A percentile compares a stretch with the other conserved stretches of the same genome.
Conservation (phyloP, 2,329 filamentous ascomycete species). For the Fusarium clavum region DNA sequence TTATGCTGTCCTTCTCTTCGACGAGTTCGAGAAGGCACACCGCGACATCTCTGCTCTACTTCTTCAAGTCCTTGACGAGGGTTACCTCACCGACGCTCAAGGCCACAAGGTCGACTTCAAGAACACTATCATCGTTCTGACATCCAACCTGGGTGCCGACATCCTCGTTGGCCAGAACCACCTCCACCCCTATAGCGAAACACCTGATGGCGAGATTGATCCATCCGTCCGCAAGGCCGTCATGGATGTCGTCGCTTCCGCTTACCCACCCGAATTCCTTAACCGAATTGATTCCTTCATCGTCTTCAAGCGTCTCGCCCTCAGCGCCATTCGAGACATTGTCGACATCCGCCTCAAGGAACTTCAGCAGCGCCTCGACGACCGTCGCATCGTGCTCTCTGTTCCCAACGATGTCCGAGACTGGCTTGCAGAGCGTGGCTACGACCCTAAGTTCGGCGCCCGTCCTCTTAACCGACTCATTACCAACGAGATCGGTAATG, state of each 20-base stretch:
- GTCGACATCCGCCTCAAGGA: slow-evolving; percentile 92
- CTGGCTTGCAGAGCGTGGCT: slow-evolving; percentile 90
- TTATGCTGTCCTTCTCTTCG: slow-evolving; percentile 93
- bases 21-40: slow-evolving; percentile 98
- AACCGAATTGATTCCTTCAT: slow-evolving; percentile 98
- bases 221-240: slow-evolving; percentile 80
- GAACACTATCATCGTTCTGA: slow-evolving; percentile 96
- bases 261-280: slow-evolving; percentile 91
- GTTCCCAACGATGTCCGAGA: slow-evolving; percentile 79
- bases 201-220: slow-evolving; percentile 75
- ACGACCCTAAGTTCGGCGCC: slow-evolving; percentile 91
- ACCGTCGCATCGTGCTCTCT: slow-evolving; percentile 81
- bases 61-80: slow-evolving; percentile 94
- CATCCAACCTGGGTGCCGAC: slow-evolving; percentile 92
- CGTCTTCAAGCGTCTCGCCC: slow-evolving; percentile 88
- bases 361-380: slow-evolving; percentile 83
- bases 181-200: slow-evolving; percentile 71
- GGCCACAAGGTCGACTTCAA: slow-evolving; percentile 97
- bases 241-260: slow-evolving; percentile 83
- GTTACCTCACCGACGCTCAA: slow-evolving; percentile 93
- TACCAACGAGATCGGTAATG: slow-evolving; percentile 88
- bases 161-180: slow-evolving; percentile 84
- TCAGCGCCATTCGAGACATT: slow-evolving; percentile 84
- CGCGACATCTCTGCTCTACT: slow-evolving; percentile 92
- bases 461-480: slow-evolving; percentile 92